Percentiles rank a stretch among this genome's conserved stretches.
Conservation (phyloP, 805 yeast genomes). For the Hanseniaspora guilliermondii region DNA sequence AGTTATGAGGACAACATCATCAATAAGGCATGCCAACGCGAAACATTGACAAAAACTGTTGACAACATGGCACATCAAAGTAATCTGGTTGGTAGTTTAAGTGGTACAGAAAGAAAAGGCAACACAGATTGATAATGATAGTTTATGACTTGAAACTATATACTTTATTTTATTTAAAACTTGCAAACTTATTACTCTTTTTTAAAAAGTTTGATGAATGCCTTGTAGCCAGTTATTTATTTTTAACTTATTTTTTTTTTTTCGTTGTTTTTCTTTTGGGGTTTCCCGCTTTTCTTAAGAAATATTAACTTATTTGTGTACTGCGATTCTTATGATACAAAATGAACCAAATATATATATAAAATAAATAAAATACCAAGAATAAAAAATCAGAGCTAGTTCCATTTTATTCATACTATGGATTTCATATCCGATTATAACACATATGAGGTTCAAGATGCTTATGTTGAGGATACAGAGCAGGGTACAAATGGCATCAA, state of each 20-base stretch:
- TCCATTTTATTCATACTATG: too few relatives aligned
- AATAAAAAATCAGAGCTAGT: background rate
- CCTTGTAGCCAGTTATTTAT: background rate
- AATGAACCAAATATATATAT: background rate
- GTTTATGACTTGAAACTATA: background rate
- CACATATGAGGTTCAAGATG: slow-evolving; percentile 5
- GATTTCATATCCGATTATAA: slow-evolving; percentile 9
- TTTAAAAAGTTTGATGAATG: background rate
- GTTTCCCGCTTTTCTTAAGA: background rate
- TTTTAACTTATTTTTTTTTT: background rate
- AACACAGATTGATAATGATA: too few relatives aligned
- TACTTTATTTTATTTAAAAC: background rate
- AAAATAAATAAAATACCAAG: background rate
- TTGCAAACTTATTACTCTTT: background rate
- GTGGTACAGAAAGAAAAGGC: too few relatives aligned
- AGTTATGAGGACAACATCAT: background rate
- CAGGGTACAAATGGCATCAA: background rate
- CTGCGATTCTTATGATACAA: background rate
- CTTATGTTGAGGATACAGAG: background rate
- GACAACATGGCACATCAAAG: background rate
- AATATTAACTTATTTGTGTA: too few relatives aligned
- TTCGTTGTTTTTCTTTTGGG: background rate
- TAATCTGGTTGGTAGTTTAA: background rate
- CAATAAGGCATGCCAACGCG: background rate
- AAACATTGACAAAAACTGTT: background rate